Conservation (phyloP, 2,329 filamentous ascomycete genomes). For the Pseudocercospora crystallina region DNA sequence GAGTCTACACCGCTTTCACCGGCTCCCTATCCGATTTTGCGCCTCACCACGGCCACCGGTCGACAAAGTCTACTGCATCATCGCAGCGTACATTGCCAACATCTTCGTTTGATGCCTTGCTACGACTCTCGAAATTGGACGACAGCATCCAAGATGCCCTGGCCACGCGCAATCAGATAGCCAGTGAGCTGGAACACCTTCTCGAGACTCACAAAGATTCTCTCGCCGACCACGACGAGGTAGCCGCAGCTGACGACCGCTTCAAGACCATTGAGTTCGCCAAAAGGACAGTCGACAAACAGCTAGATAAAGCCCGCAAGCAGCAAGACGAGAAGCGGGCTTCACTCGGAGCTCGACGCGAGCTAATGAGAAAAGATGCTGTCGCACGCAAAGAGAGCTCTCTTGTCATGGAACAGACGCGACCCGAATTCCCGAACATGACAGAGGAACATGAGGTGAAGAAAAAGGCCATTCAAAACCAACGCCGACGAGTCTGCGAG, state of each 20-base stretch:
- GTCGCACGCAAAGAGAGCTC: conserved; percentile 27
- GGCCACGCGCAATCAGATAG: conserved; percentile 70
- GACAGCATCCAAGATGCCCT: conserved; percentile 89
- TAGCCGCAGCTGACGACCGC: conserved; percentile 45
- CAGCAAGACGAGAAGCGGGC: conserved; percentile 66
- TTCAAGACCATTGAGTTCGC: conserved; percentile 49
- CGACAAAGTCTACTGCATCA: neutral
- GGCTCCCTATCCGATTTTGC: conserved; percentile 27
- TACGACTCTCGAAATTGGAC: conserved; percentile 84
- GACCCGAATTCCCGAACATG: conserved; percentile 48
- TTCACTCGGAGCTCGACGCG: conserved; percentile 64
- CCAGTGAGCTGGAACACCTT: conserved; percentile 69
- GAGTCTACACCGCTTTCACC: conserved; percentile 65
- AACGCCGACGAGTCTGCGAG: conserved; percentile 82
- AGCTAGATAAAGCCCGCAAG: conserved; percentile 61
- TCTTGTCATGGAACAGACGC: conserved; percentile 56
- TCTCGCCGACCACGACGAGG: conserved; percentile 35
- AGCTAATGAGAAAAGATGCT: conserved; percentile 60
- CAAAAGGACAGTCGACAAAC: conserved; percentile 64
- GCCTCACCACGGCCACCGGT: conserved; percentile 26
- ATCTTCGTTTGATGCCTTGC: conserved; percentile 82
- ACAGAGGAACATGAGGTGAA: conserved; percentile 41
- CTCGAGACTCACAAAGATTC: conserved; percentile 41
- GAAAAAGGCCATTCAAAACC: conserved; percentile 71
- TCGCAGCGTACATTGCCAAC: conserved; percentile 54